Conservation (phyloP, 2,329 filamentous ascomycete species). For the Aspergillus viridinutans region DNA sequence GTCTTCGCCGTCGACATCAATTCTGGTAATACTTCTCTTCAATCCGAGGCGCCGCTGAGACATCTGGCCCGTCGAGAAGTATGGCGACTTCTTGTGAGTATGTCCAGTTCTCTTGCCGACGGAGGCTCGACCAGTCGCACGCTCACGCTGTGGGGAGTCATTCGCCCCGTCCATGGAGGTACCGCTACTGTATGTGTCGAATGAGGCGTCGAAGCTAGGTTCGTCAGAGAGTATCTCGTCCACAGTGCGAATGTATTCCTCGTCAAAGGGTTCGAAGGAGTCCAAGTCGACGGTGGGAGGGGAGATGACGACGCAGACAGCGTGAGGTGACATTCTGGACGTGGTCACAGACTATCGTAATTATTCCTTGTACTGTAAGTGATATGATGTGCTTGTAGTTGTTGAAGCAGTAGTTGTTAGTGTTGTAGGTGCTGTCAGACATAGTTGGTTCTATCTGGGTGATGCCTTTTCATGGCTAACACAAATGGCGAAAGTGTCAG, state of each 20-base stretch:
- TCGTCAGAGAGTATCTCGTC: slow-evolving; percentile 25
- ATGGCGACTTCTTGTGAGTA: slow-evolving; percentile 4
- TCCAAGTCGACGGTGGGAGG: slow-evolving; percentile 16
- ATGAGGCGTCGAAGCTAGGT: slow-evolving; percentile 15
- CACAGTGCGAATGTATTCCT: slow-evolving; percentile 13
- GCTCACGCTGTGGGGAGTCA: neutral
- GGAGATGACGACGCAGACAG: slow-evolving; percentile 15
- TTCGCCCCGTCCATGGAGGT: neutral
- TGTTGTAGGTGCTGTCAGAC: neutral
- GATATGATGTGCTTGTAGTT: neutral
- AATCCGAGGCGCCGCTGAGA: neutral
- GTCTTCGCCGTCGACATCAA: slow-evolving; percentile 1
- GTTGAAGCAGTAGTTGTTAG: neutral
- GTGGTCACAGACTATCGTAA: neutral
- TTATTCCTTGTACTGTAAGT: neutral
- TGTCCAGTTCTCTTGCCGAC: neutral
- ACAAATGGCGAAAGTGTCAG: neutral
- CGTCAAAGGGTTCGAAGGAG: slow-evolving; percentile 20
- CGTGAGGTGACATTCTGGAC: neutral
- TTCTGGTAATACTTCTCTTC: slow-evolving; percentile 3
- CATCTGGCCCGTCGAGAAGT: slow-evolving; percentile 1
- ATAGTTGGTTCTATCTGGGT: neutral
- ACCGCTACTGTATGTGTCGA: slow-evolving; percentile 8
- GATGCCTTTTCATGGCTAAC: neutral
- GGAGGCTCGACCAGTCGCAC: neutral